These are phyloP conservation scores for Thelonectria blattea DNA, from an alignment of 2,329 filamentous ascomycete genomes.

Conservation along the genomic window DNA sequence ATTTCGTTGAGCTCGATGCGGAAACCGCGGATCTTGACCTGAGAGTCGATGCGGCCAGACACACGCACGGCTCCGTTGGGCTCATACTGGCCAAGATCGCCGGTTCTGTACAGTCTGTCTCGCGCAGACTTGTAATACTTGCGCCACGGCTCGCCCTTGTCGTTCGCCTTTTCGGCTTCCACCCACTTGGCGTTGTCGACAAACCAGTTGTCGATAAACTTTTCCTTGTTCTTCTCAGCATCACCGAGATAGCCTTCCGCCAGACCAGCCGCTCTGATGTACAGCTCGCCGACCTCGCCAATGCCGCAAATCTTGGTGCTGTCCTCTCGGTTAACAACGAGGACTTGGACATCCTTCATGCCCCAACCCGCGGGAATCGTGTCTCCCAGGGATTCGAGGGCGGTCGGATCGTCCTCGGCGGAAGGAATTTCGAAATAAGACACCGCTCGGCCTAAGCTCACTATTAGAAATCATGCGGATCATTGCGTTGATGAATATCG, in stretches of 20 bases:
- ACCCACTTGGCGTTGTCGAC: conserved; percentile 75
- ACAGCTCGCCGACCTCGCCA: conserved; percentile 85
- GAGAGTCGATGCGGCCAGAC: conserved; percentile 81
- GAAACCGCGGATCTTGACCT: conserved; percentile 97
- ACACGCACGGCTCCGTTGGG: conserved; percentile 74
- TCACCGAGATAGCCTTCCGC: conserved; percentile 75
- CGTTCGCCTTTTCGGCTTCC: conserved; percentile 61
- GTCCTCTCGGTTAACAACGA: conserved; percentile 77
- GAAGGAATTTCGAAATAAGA: conserved; percentile 82
- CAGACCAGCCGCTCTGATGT: conserved; percentile 80
- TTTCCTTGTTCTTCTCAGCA: conserved; percentile 66
- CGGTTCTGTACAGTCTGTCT: conserved; percentile 85
- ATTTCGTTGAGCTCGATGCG: conserved; percentile 95
- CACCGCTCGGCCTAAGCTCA: conserved; percentile 60
- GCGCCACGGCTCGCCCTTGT: conserved; percentile 75
- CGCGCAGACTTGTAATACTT: conserved; percentile 78
- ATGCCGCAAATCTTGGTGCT: conserved; percentile 73
- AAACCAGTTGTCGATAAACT: conserved; percentile 89
- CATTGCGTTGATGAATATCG: neutral
- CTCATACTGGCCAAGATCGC: conserved; percentile 72
- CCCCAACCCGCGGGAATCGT: conserved; percentile 83
- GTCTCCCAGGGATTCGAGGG: conserved; percentile 59
- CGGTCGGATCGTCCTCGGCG: conserved; percentile 62
- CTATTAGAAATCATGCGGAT: neutral
- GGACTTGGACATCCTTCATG: conserved; percentile 87